Evolutionary conservation across 805 yeast genomes (phyloP), one percentile per base, ranked within the genome.

Genomic region (Wickerhamomyces alni): DNA sequence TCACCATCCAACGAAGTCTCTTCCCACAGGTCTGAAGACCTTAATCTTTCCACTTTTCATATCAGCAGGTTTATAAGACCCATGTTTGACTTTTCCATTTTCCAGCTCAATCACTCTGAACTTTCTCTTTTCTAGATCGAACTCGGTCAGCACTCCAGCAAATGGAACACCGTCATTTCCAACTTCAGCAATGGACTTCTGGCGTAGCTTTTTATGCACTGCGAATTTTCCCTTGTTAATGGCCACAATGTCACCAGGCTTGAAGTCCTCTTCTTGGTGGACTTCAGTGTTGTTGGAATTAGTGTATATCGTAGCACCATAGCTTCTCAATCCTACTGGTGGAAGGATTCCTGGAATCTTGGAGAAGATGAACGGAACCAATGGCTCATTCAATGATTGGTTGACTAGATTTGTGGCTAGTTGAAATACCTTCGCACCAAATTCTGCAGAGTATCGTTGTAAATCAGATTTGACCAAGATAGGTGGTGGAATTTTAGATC

Each of bases 241-340:
- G 37, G 87, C 84, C 31, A 87, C 61, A 9, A 91, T 70, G 59
- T 93, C 98, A 43, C 99, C 99, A 0, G 94, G 81, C 35, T 74
- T 70, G 39, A 88, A 74, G 30, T 78, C 83, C 39, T 77, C 87
- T 24, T 63, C 52, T 48, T 74, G 78, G 13, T 70, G 62, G 7
- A 77, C 72, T 7, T 69, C 66, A 3, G 67, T 51, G 33, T 77
- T 71, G 52, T 69, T 70, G 43, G 63, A 48, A 48, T 74, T 83
- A 46, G 69, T 65, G 61, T 80, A 88, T 44, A 83, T 70, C 17
- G 74, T 70, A n/a, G 73, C 81, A 30, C 98, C 98, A 57, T 67
- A 85, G 1, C 85, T 72, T 48, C 82, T 77, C 28, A 63, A 58
- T 0, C 87, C 95, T 35, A 86, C 72, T 1, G 84, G 73, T 33